Evolutionary conservation across 306 rosid genomes (phyloP).

Genomic region (Begonia peltatifolia): DNA sequence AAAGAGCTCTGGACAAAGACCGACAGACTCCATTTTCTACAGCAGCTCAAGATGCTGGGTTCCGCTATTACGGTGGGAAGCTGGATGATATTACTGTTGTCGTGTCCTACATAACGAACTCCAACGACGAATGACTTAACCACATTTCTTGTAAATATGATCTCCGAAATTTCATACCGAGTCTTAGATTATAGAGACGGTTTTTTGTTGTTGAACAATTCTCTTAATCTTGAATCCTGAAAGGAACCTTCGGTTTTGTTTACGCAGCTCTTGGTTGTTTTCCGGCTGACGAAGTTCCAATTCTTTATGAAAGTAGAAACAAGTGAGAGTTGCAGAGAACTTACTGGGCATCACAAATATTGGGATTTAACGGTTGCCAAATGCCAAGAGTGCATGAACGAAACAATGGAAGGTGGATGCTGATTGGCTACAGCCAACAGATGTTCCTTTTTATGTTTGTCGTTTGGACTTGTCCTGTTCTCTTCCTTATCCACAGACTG

Average conservation of each 20-base stretch:
- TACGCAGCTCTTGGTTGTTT: too few species aligned
- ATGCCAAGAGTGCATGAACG: constrained; percentile 10
- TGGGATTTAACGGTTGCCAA: constrained; percentile 11
- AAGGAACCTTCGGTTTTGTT: too few species aligned
- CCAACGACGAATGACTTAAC: background rate
- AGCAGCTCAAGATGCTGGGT: constrained; percentile 96
- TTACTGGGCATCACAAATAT: constrained; percentile 17
- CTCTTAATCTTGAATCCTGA: background rate
- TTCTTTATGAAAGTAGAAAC: too few species aligned
- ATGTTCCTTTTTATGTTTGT: background rate
- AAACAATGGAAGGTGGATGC: too few species aligned
- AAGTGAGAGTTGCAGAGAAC: background rate
- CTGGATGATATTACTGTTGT: constrained; percentile 91
- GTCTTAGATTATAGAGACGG: too few species aligned
- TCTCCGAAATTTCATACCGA: background rate
- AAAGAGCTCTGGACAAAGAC: constrained; percentile 71
- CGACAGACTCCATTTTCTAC: constrained; percentile 94
- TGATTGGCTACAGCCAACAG: too few species aligned
- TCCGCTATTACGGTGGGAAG: constrained; percentile 87
- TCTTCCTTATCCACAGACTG: constrained; percentile 19
- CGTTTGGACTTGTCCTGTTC: constrained; percentile 11
- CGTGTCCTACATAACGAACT: constrained; percentile 47
- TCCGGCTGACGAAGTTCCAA: too few species aligned
- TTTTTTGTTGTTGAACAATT: background rate
- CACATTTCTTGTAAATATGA: too few species aligned